Conservation (phyloP, 2,329 filamentous ascomycete genomes). For the Camptophora hylomeconis region DNA sequence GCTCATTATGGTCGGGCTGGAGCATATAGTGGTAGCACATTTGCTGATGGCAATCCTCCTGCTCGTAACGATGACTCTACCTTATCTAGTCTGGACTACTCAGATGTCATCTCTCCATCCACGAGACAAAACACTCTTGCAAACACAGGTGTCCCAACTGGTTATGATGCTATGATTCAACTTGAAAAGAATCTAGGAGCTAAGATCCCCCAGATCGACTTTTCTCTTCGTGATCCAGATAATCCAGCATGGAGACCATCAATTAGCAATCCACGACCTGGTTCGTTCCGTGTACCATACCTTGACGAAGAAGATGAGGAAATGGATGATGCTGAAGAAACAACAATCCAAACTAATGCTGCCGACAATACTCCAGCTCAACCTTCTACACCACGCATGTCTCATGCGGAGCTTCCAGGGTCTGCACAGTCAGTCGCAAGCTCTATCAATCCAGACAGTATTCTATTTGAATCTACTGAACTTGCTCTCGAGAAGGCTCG, state of each 20-base stretch:
- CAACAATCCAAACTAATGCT: not conserved
- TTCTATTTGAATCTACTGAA: constrained; percentile 3
- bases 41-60: too few species aligned
- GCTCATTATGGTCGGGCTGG: too few species aligned
- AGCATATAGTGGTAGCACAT: too few species aligned
- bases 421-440: not conserved
- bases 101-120: too few species aligned
- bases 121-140: not conserved
- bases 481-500: constrained; percentile 4
- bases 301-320: constrained; percentile 1
- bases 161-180: too few species aligned
- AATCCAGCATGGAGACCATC: constrained; percentile 4
- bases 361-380: constrained; percentile 1
- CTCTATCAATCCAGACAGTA: not conserved
- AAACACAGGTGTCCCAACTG: too few species aligned
- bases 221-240: constrained; percentile 1
- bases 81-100: too few species aligned
- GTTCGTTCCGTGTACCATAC: constrained; percentile 1
- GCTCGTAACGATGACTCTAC: too few species aligned
- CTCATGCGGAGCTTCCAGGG: constrained; percentile 4
- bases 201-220: too few species aligned
- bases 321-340: not conserved
- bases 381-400: constrained; percentile 5
- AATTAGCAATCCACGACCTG: constrained; percentile 3
- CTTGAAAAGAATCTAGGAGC: too few species aligned